A percentile compares a stretch with the other conserved stretches of the same genome.
Evolutionary conservation across 495 filamentous ascomycete genomes (phyloP).

Genomic region (Penicillium coffeae): DNA sequence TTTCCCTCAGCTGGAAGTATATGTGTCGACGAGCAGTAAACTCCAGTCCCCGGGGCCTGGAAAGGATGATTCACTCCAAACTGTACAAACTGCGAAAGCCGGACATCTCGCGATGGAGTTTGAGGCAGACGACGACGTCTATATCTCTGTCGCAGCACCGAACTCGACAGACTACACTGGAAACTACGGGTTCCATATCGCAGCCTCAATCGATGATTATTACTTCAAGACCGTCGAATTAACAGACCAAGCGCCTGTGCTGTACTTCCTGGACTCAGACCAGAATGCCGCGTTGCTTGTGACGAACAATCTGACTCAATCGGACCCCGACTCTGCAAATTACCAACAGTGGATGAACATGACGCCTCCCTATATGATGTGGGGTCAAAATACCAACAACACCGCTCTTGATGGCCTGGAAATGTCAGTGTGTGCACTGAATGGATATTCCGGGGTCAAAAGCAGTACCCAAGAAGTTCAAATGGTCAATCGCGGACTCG

Average conservation of each 20-base stretch:
- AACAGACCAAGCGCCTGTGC: conserved; percentile 32
- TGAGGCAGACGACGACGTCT: conserved; percentile 56
- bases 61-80: conserved; percentile 37
- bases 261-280: conserved; percentile 79
- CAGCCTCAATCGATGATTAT: conserved; percentile 71
- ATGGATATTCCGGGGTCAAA: conserved; percentile 58
- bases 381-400: conserved; percentile 64
- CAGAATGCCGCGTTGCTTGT: conserved; percentile 68
- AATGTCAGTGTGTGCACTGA: conserved; percentile 70
- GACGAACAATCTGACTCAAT: conserved; percentile 62
- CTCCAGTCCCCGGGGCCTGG: conserved; percentile 67
- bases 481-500: conserved; percentile 63
- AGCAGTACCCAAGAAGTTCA: conserved; percentile 50
- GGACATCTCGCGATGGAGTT: conserved; percentile 54
- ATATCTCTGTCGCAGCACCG: conserved; percentile 69
- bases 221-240: conserved; percentile 58
- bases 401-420: conserved; percentile 60
- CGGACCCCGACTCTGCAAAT: conserved; percentile 33
- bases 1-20: conserved; percentile 70
- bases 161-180: conserved; percentile 53
- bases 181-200: conserved; percentile 71
- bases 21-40: conserved; percentile 61
- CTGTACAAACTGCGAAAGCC: conserved; percentile 38
- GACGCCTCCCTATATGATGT: conserved; percentile 68
- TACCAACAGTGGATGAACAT: conserved; percentile 54